Evolutionary conservation across 2,329 filamentous ascomycete genomes (phyloP).

Genomic region (Fusarium longipes): DNA sequence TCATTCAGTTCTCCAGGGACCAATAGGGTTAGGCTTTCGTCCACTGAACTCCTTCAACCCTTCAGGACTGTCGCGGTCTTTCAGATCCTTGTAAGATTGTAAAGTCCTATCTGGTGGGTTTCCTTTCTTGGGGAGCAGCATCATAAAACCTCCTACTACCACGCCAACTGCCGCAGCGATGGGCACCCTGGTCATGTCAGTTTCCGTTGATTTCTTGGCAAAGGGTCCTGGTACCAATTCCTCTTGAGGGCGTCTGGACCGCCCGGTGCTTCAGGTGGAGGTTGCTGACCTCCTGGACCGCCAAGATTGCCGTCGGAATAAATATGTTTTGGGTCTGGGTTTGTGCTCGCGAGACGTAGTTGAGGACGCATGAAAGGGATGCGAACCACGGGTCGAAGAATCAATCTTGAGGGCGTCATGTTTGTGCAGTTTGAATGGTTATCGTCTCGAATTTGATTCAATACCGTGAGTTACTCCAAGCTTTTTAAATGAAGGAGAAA

Average conservation of each 20-base stretch:
- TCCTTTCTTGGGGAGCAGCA: constrained; percentile 42
- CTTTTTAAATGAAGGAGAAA: not conserved
- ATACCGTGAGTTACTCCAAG: not conserved
- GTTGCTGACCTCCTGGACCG: constrained; percentile 51
- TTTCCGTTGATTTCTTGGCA: not conserved
- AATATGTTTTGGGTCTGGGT: constrained; percentile 6
- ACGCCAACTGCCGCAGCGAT: constrained; percentile 47
- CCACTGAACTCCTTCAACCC: constrained; percentile 49
- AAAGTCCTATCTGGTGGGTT: constrained; percentile 20
- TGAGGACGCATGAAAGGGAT: constrained; percentile 42
- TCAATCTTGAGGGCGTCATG: constrained; percentile 31
- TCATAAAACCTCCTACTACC: constrained; percentile 44
- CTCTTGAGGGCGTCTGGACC: constrained; percentile 47
- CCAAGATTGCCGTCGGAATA: constrained; percentile 41
- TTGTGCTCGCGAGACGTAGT: constrained; percentile 9
- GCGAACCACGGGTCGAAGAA: constrained; percentile 36
- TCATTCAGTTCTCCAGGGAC: constrained; percentile 49
- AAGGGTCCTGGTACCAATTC: constrained; percentile 46
- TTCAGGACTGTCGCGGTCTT: constrained; percentile 35
- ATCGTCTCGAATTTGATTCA: not conserved
- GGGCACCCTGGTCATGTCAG: constrained; percentile 40
- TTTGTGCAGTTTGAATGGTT: not conserved
- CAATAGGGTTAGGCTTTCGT: constrained; percentile 45
- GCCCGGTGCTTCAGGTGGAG: constrained; percentile 43
- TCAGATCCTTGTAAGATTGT: constrained; percentile 34